Conservation (phyloP, 140 eudicot genomes). For the Ambrosia hybrid region DNA sequence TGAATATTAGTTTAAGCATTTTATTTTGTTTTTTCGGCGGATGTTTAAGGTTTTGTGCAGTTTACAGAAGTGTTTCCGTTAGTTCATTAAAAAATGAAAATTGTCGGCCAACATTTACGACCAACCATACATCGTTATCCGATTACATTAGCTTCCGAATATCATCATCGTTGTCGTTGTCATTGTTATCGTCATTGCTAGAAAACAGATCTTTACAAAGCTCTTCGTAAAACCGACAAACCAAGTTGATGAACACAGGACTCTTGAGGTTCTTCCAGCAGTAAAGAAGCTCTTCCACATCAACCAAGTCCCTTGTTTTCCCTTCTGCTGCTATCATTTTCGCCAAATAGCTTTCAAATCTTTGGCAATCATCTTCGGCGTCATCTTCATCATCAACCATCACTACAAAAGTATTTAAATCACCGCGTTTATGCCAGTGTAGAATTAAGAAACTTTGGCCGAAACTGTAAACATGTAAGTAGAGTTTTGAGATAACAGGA, state of each 20-base stretch:
- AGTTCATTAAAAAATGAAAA: neutral
- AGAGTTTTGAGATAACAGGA: neutral
- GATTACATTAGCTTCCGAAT: neutral
- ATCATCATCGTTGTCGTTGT: neutral
- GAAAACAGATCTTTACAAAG: conserved; percentile 24
- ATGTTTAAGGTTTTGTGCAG: neutral
- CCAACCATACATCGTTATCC: neutral
- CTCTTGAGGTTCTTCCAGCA: conserved; percentile 78
- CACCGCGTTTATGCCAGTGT: neutral
- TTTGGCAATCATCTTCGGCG: conserved; percentile 56
- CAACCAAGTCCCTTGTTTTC: conserved; percentile 63
- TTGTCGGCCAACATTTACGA: neutral
- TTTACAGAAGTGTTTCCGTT: neutral
- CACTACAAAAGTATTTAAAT: neutral
- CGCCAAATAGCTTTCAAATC: conserved; percentile 72
- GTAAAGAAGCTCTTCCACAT: conserved; percentile 80
- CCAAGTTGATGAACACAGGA: conserved; percentile 70
- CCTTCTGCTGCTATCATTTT: conserved; percentile 84
- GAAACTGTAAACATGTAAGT: neutral
- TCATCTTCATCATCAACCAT: conserved; percentile 25
- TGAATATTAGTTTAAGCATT: conserved; percentile 14
- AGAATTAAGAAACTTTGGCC: neutral
- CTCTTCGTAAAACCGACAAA: conserved; percentile 74
- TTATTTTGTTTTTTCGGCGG: conserved; percentile 6
- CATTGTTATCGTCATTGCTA: neutral